These are phyloP conservation scores for Xylaria venustula DNA, from an alignment of 495 filamentous ascomycete species.

Conservation along the genomic window DNA sequence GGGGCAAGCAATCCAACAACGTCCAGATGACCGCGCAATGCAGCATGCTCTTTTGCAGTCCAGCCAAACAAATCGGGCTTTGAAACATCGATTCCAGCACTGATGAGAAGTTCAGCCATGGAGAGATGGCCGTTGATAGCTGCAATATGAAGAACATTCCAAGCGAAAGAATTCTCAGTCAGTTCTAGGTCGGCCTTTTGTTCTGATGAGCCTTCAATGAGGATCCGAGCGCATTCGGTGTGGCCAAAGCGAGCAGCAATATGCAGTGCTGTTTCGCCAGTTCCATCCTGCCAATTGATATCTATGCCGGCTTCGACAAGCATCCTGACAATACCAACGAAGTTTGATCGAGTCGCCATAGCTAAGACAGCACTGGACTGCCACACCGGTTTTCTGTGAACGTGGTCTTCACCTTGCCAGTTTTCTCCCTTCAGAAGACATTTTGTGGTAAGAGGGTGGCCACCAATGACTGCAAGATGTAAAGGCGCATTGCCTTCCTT, in stretches of 20 bases:
- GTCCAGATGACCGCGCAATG: slow-evolving; percentile 77
- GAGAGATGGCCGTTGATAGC: slow-evolving; percentile 79
- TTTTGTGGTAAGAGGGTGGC: slow-evolving; percentile 81
- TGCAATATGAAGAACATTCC: slow-evolving; percentile 91
- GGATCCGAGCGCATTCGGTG: slow-evolving; percentile 69
- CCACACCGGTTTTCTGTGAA: slow-evolving; percentile 65
- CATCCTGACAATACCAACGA: slow-evolving; percentile 74
- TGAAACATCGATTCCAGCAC: slow-evolving; percentile 71
- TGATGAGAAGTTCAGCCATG: slow-evolving; percentile 68
- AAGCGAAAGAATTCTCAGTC: slow-evolving; percentile 79
- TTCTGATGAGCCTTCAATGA: slow-evolving; percentile 65
- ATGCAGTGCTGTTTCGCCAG: slow-evolving; percentile 92
- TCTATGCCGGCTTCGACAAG: slow-evolving; percentile 89
- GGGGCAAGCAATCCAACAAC: slow-evolving; percentile 67
- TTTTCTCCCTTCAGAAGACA: slow-evolving; percentile 77
- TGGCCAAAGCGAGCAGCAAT: slow-evolving; percentile 89
- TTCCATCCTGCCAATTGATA: slow-evolving; percentile 89
- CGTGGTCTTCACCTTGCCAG: slow-evolving; percentile 58
- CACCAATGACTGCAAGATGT: slow-evolving; percentile 88
- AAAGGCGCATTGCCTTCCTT: slow-evolving; percentile 87
- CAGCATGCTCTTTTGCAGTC: slow-evolving; percentile 92
- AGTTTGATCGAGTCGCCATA: slow-evolving; percentile 83
- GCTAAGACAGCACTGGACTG: slow-evolving; percentile 89
- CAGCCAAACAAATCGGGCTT: slow-evolving; percentile 82
- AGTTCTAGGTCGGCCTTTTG: slow-evolving; percentile 77